Conservation (phyloP, 805 yeast genomes). For the Kuraishia cidri region DNA sequence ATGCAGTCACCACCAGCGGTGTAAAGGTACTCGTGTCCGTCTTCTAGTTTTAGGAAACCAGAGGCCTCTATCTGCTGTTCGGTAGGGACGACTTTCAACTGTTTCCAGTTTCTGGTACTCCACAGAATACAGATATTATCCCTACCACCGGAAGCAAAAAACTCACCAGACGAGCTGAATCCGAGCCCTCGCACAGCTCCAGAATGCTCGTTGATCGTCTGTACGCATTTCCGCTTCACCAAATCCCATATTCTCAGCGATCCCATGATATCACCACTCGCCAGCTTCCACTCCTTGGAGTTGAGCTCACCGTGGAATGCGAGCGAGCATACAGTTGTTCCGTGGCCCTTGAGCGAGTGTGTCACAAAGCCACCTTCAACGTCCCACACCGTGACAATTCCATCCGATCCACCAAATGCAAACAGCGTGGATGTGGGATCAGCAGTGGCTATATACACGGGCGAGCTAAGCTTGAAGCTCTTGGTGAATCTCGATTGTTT, state of each 20-base stretch:
- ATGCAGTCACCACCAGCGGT: conserved; percentile 76
- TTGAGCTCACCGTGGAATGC: conserved; percentile 66
- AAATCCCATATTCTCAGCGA: conserved; percentile 48
- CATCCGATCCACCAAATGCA: conserved; percentile 95
- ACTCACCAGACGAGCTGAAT: conserved; percentile 41
- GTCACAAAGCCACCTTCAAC: conserved; percentile 81
- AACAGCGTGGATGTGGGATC: conserved; percentile 80
- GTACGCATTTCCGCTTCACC: conserved; percentile 66
- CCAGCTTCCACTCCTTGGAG: conserved; percentile 65
- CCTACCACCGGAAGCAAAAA: conserved; percentile 78
- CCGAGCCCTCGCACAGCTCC: conserved; percentile 83
- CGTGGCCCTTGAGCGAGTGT: conserved; percentile 90
- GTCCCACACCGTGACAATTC: conserved; percentile 87
- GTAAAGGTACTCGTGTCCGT: conserved; percentile 31
- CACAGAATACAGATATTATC: conserved; percentile 68
- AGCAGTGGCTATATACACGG: conserved; percentile 67
- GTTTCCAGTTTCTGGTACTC: conserved; percentile 41
- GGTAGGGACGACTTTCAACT: conserved; percentile 61
- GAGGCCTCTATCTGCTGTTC: conserved; percentile 65
- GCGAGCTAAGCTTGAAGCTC: conserved; percentile 59
- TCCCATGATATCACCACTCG: conserved; percentile 61
- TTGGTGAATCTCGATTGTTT: conserved; percentile 30
- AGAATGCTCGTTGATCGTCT: conserved; percentile 61
- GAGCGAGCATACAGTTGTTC: conserved; percentile 75
- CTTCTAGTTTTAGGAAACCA: conserved; percentile 39